Evolutionary conservation across 306 rosid species (phyloP), one percentile per base, ranked within the genome.

Genomic region (Cicer cuneatum): DNA sequence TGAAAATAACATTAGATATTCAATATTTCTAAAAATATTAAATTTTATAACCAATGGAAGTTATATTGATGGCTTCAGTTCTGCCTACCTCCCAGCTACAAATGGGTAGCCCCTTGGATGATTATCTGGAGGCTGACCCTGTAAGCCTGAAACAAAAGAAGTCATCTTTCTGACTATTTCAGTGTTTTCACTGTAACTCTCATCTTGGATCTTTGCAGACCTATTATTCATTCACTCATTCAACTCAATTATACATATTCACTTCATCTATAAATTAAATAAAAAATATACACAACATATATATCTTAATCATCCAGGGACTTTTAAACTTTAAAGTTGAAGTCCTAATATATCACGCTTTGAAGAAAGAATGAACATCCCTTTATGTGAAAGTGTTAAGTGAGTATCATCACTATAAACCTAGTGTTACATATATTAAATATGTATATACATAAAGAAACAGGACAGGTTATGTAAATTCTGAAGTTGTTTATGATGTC

Each of bases 171-270:
- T 69, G 9, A 90, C 96, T 43, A 82, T 69, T 11, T 85, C 94
- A 35, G 94, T 86, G 80, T 84, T 85, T 86, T 90, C 91, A 39
- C 91, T 86, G 86, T 77, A 92, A 80, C 92, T 75, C 82, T 92
- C 93, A 90, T 76, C 92, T 86, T 19, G 96, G 98, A 83, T 92
- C 98, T 84, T 76, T 86, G 83, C 90, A 83, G 76, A 92, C 92
- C 98, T 92, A 87, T 68, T 92, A 87, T 68, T 57, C 72, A 43
- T 48, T 53, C 63, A 80, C 38, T 40, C 11, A 70, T 70, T 8
- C 5, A 51, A 62, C 62, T 82, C 45, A 86, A 60, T 46, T 38
- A 8, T 57, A 40, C 11, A 47, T 19, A 12, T 18, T 0, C 33
- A 16, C 19, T 63, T 78, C 21, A 71, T 64, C 42, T 21, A 49